These are phyloP conservation scores for Taphrina wiesneri DNA, from an alignment of 1,139 yeast genomes.

Conservation along the genomic window DNA sequence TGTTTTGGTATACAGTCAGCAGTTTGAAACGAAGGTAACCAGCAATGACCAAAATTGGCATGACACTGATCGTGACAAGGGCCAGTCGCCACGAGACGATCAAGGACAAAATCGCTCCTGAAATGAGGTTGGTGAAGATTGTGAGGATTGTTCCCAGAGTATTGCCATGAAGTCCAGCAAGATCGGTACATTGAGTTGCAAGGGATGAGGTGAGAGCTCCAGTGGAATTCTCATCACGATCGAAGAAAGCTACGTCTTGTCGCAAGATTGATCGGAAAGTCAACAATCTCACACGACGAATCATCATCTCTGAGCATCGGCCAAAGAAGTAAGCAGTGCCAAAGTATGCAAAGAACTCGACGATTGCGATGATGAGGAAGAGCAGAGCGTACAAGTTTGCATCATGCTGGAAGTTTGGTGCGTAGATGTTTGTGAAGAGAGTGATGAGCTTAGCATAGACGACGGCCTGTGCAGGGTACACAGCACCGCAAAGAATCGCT, in stretches of 20 bases:
- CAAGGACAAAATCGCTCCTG: constrained; percentile 74
- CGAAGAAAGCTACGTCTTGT: constrained; percentile 57
- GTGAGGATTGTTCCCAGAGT: constrained; percentile 56
- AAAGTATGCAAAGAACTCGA: constrained; percentile 45
- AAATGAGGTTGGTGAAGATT: constrained; percentile 51
- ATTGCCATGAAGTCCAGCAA: constrained; percentile 51
- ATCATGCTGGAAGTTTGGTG: constrained; percentile 45
- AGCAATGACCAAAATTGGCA: constrained; percentile 67
- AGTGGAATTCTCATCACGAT: constrained; percentile 56
- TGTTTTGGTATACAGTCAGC: constrained; percentile 67
- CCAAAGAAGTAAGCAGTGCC: constrained; percentile 45
- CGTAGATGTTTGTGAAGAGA: constrained; percentile 46
- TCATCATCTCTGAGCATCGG: constrained; percentile 48
- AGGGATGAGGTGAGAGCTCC: constrained; percentile 59
- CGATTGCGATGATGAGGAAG: constrained; percentile 49
- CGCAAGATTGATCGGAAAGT: constrained; percentile 56
- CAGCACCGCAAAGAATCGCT: constrained; percentile 47
- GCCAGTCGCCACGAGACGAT: constrained; percentile 65
- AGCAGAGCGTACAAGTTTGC: constrained; percentile 48
- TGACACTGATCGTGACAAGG: constrained; percentile 55
- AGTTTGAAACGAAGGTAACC: constrained; percentile 77
- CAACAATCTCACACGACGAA: constrained; percentile 54
- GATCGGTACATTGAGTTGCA: constrained; percentile 57
- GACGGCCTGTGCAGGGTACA: constrained; percentile 49
- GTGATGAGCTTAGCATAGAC: constrained; percentile 48